phyloP scores from a whole-genome alignment of 768 basidiomycete genomes.

The Rhizopogon vesiculosus region DNA sequence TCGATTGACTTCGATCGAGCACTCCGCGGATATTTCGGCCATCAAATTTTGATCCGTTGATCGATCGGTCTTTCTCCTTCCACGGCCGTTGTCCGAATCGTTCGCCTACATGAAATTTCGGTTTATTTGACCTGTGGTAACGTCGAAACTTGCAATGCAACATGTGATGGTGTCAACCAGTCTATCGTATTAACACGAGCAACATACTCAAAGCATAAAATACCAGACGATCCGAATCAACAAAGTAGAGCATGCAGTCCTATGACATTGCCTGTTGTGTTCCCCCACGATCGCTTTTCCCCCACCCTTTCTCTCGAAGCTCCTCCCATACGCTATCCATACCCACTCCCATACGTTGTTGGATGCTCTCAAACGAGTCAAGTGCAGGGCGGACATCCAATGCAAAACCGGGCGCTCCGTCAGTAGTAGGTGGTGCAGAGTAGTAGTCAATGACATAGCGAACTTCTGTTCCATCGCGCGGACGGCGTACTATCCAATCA shows the following conservation, averaged over 20 bases:
- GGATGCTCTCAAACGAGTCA: constrained; percentile 75
- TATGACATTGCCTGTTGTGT: background rate
- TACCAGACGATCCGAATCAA: too few species aligned
- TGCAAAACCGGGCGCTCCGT: constrained; percentile 93
- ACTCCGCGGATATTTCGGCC: too few species aligned
- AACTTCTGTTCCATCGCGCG: constrained; percentile 73
- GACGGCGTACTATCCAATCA: constrained; percentile 92
- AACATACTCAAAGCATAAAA: too few species aligned
- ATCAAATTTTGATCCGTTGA: too few species aligned
- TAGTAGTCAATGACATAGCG: constrained; percentile 99
- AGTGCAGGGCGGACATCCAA: constrained; percentile 95
- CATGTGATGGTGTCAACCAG: too few species aligned
- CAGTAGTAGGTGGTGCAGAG: constrained; percentile 81
- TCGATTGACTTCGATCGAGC: too few species aligned
- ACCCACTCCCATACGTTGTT: constrained; percentile 65
- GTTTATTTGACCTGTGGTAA: too few species aligned
- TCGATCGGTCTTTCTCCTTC: too few species aligned
- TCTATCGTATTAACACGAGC: too few species aligned
- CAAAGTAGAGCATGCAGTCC: background rate
- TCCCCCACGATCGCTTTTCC: constrained; percentile 1
- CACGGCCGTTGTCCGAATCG: too few species aligned
- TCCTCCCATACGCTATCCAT: constrained; percentile 65
- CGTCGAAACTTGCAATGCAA: too few species aligned
- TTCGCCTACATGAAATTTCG: too few species aligned
- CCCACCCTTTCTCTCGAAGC: constrained; percentile 27